Conservation (phyloP, 1,284 basidiomycete species). For the Laetiporus sulphureus region DNA sequence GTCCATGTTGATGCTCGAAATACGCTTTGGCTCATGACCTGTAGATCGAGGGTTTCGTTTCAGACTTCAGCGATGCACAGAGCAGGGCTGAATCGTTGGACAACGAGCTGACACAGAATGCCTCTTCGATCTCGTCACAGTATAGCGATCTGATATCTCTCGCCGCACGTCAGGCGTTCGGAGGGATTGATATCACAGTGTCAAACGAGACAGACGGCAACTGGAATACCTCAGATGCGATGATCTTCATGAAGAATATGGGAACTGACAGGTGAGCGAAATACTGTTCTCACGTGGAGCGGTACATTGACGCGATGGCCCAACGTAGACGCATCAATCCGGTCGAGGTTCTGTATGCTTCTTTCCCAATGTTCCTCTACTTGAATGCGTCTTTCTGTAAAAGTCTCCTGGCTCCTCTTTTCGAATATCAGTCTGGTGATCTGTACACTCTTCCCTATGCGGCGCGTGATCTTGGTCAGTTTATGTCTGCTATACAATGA, state of each 20-base stretch:
- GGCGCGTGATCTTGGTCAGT: slow-evolving; percentile 34
- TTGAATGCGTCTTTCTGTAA: slow-evolving; percentile 35
- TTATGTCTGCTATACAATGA: background rate
- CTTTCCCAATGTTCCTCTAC: slow-evolving; percentile 40
- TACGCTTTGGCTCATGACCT: background rate
- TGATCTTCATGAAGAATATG: slow-evolving; percentile 38
- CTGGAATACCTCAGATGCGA: slow-evolving; percentile 31
- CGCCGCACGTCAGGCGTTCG: slow-evolving; percentile 34
- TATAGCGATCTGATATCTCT: slow-evolving; percentile 35
- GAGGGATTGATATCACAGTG: slow-evolving; percentile 30
- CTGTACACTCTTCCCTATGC: slow-evolving; percentile 27
- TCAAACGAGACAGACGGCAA: slow-evolving; percentile 24
- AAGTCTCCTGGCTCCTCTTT: slow-evolving; percentile 36
- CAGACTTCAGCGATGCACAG: slow-evolving; percentile 17
- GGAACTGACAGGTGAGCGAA: slow-evolving; percentile 9
- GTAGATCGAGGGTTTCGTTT: slow-evolving; percentile 14
- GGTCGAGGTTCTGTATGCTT: slow-evolving; percentile 40
- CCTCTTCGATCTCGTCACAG: slow-evolving; percentile 10
- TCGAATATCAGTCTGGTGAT: slow-evolving; percentile 31
- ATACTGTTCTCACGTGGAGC: background rate
- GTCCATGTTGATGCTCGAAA: slow-evolving; percentile 2
- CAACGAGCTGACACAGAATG: slow-evolving; percentile 15
- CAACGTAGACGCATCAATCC: slow-evolving; percentile 28
- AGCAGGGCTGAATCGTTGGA: slow-evolving; percentile 20
- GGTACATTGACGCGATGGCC: slow-evolving; percentile 12